Base-by-base conservation (phyloP, 257 asterid species). In the Fraxinus anomala region DNA sequence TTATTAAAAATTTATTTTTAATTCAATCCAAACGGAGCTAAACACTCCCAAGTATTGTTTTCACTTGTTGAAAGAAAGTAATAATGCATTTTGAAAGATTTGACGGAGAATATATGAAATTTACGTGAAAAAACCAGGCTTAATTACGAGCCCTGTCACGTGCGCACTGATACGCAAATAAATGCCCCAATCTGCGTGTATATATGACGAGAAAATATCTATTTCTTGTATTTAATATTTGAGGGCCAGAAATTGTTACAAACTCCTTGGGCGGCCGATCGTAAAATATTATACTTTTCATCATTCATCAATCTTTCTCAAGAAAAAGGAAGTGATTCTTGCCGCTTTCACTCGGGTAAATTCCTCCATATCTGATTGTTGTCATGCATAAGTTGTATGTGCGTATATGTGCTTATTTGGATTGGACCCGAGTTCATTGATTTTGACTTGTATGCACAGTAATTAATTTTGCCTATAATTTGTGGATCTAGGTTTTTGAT, bases 301-400 rank as follows among this genome's bases (percentile, higher is more conserved):
- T 19, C 26, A 19, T 17, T 42, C 72, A n/a, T 19, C 26, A 19
- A 19, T n/a, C 66, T 36, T 51, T 34, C n/a, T 73, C 76, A 37
- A 5, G 16, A 68, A 68, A 65, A 30, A n/a, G 73, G 47, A 31
- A 54, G 10, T 54, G n/a, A 47, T 54, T 54, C 65, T 54, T 37
- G 81, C 80, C 72, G 77, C 82, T 79, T 77, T 63, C 72, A 51
- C 68, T 77, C 80, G 75, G 90, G 90, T 86, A 39, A 78, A 2
- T 77, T 54, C 6, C 49, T 28, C 31, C 23, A 4, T 73, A 12
- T 13, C 19, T 36, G 68, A 70, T 72, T 33, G 24, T 17, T 6
- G 30, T 56, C 71, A 9, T 67, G 73, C 44, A 39, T 70, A 54
- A 54, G 14, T 74, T 19, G 23, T 54, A 4, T 54, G 65, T n/a